Conservation (phyloP, 768 basidiomycete species). For the Tephrocybe sp. region DNA sequence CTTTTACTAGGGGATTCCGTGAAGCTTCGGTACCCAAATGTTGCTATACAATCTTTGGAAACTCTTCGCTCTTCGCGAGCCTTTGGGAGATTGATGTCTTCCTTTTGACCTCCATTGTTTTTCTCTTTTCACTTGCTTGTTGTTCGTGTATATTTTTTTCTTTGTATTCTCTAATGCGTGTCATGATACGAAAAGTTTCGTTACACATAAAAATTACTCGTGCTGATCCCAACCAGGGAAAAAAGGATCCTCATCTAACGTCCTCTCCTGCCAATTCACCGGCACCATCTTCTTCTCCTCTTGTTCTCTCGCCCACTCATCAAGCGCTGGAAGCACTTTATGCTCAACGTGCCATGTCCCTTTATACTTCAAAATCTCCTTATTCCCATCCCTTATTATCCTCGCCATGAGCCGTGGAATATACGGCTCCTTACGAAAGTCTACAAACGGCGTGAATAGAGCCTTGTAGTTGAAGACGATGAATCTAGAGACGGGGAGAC, state of each 20-base stretch:
- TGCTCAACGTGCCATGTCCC: constrained; percentile 41
- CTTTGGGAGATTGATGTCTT: background rate
- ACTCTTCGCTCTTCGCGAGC: constrained; percentile 10
- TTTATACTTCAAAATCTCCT: constrained; percentile 43
- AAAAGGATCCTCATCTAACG: constrained; percentile 50
- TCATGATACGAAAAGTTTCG: no score
- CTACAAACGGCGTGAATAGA: constrained; percentile 46
- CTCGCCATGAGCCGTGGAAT: constrained; percentile 47
- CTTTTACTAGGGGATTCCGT: constrained; percentile 35
- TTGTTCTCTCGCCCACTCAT: constrained; percentile 47
- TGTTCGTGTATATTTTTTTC: no score
- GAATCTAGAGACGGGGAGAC: constrained; percentile 45
- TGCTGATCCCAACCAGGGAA: constrained; percentile 43
- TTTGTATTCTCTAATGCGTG: no score
- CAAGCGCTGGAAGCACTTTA: constrained; percentile 43
- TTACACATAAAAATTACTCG: no score
- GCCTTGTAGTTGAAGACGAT: constrained; percentile 57
- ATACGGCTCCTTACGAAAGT: constrained; percentile 44
- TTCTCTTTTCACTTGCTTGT: constrained; percentile 1
- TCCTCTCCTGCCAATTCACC: constrained; percentile 46
- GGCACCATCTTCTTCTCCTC: constrained; percentile 48
- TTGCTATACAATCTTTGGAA: constrained; percentile 25
- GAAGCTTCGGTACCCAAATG: constrained; percentile 21
- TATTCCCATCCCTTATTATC: constrained; percentile 39
- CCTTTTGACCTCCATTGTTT: background rate